Conservation (phyloP, 1,284 basidiomycete genomes). For the Paramarasmius palmivorus region DNA sequence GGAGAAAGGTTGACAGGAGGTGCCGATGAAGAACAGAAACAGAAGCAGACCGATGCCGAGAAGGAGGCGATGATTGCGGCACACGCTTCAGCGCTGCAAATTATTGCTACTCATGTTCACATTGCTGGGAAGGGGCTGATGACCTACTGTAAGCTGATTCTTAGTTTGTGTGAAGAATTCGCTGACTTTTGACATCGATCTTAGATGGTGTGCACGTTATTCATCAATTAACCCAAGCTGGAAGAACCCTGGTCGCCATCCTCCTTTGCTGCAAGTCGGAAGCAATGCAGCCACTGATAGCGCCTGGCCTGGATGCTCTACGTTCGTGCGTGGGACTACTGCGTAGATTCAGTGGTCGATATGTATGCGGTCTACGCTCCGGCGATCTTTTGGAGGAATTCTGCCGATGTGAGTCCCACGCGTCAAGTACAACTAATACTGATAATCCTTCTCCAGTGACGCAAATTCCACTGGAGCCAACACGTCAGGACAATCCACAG, state of each 20-base stretch:
- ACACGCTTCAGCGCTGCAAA: constrained; percentile 73
- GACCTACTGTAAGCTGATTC: constrained; percentile 78
- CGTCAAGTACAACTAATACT: constrained; percentile 13
- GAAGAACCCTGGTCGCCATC: constrained; percentile 82
- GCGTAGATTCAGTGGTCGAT: constrained; percentile 76
- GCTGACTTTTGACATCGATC: constrained; percentile 12
- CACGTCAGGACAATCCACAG: constrained; percentile 52
- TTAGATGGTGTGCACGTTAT: constrained; percentile 90
- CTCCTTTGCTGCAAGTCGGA: constrained; percentile 78
- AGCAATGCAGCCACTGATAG: constrained; percentile 68
- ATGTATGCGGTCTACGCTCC: constrained; percentile 83
- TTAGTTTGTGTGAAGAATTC: constrained; percentile 13
- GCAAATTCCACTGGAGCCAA: constrained; percentile 78
- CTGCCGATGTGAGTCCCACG: constrained; percentile 70
- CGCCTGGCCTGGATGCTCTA: constrained; percentile 79
- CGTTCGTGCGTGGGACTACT: constrained; percentile 83
- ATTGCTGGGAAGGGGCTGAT: constrained; percentile 86
- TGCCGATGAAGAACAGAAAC: constrained; percentile 49
- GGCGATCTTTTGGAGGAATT: constrained; percentile 93
- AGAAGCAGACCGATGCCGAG: constrained; percentile 60
- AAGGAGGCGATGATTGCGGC: constrained; percentile 69
- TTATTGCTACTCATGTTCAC: constrained; percentile 80
- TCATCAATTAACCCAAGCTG: constrained; percentile 91
- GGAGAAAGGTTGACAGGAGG: constrained; percentile 58
- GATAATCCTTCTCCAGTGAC: constrained; percentile 55